These are phyloP conservation scores for Chalciporus chontae DNA, from an alignment of 768 basidiomycete genomes.

Conservation along the genomic window DNA sequence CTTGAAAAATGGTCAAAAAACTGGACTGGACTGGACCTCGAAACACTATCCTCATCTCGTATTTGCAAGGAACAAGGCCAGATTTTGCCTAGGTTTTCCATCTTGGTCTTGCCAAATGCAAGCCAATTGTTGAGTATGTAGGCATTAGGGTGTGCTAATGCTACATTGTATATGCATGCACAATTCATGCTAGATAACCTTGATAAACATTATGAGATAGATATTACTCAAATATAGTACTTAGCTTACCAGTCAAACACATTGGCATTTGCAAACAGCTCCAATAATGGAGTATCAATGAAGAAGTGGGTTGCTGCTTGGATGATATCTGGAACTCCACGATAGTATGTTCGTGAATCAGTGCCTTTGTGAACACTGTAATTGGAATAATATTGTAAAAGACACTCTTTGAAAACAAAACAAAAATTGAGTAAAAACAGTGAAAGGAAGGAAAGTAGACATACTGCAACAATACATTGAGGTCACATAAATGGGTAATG, in stretches of 20 bases:
- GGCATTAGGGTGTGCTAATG: background rate
- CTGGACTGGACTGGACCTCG: too few relatives aligned
- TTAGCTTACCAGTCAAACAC: conserved; percentile 6
- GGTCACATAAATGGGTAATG: too few relatives aligned
- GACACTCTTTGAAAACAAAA: conserved; percentile 11
- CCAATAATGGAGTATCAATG: conserved; percentile 12
- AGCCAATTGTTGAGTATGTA: conserved; percentile 1
- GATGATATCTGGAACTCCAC: conserved; percentile 10
- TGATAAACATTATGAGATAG: background rate
- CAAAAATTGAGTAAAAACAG: too few relatives aligned
- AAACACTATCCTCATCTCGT: too few relatives aligned
- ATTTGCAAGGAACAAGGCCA: too few relatives aligned
- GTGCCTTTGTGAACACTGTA: background rate
- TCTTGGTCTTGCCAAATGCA: background rate
- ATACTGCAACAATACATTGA: too few relatives aligned
- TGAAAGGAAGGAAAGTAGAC: too few relatives aligned
- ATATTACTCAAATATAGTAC: background rate
- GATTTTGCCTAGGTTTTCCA: too few relatives aligned
- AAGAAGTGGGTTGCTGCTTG: conserved; percentile 13
- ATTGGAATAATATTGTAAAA: conserved; percentile 17
- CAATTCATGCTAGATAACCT: conserved; percentile 11
- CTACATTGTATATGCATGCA: conserved; percentile 1
- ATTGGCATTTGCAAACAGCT: conserved; percentile 10
- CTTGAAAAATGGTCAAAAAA: too few relatives aligned
- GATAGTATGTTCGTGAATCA: conserved; percentile 10